Conservation (phyloP, 2,329 filamentous ascomycete species). For the Neonectria sp. region DNA sequence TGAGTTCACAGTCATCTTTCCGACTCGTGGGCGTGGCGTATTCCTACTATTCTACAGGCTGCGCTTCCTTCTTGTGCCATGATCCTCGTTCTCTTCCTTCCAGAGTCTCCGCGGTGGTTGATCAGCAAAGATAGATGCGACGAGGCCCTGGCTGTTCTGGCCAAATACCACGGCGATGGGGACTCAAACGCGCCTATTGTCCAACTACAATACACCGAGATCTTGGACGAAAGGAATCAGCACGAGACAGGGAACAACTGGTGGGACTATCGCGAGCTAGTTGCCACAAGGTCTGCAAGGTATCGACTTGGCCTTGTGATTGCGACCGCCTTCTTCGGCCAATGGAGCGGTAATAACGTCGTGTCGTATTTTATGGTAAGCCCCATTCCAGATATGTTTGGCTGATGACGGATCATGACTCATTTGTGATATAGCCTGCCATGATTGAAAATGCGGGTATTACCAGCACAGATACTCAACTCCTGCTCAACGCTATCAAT, state of each 20-base stretch:
- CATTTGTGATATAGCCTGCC: constrained; percentile 54
- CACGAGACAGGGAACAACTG: constrained; percentile 69
- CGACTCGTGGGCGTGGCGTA: constrained; percentile 18
- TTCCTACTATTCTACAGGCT: constrained; percentile 14
- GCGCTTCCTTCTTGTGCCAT: constrained; percentile 19
- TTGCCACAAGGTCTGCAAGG: constrained; percentile 62
- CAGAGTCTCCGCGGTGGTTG: constrained; percentile 61
- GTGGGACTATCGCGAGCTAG: constrained; percentile 68
- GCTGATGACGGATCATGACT: constrained; percentile 45
- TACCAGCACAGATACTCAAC: constrained; percentile 55
- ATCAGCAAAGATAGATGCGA: constrained; percentile 51
- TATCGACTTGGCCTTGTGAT: constrained; percentile 66
- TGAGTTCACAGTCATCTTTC: too few relatives aligned
- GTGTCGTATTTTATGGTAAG: constrained; percentile 33
- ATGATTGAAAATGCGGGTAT: constrained; percentile 61
- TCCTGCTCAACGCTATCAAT: constrained; percentile 61
- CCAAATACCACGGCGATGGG: constrained; percentile 65
- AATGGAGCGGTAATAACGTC: constrained; percentile 65
- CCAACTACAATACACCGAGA: constrained; percentile 55
- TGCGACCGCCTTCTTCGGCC: constrained; percentile 67
- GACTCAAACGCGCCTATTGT: constrained; percentile 49
- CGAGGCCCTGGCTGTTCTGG: constrained; percentile 63
- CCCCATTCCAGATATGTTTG: too few relatives aligned
- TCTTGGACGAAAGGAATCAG: constrained; percentile 61
- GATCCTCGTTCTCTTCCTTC: constrained; percentile 20